A percentile compares a stretch with the other conserved stretches of the same genome.
Conservation (phyloP, 148 eudicot genomes). For the Amaranthus cruentus region DNA sequence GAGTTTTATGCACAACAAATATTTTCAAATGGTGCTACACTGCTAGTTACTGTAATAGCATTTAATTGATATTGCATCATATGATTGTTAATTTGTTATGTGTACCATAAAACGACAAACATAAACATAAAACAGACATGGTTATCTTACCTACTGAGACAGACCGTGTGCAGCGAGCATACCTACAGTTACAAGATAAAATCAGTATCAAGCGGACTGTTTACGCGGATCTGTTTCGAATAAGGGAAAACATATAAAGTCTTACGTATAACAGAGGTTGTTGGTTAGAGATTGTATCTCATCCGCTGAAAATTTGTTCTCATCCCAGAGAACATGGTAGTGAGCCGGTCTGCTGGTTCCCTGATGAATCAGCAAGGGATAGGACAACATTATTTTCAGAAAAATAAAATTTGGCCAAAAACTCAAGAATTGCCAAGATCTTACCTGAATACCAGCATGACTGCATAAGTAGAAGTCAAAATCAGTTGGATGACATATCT, state of each 20-base stretch:
- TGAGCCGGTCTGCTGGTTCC: slow-evolving; percentile 88
- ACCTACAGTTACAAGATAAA: slow-evolving; percentile 33
- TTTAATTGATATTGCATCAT: neutral
- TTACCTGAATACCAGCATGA: slow-evolving; percentile 88
- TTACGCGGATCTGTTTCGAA: neutral
- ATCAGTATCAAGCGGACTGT: neutral
- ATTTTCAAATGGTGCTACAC: too few species aligned
- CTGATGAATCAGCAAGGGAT: slow-evolving; percentile 26
- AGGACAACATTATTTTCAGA: neutral
- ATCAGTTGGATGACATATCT: slow-evolving; percentile 82
- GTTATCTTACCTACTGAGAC: slow-evolving; percentile 65
- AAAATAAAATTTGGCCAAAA: neutral
- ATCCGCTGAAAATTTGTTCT: slow-evolving; percentile 68
- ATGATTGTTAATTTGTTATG: neutral
- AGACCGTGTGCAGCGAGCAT: slow-evolving; percentile 82
- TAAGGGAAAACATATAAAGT: neutral
- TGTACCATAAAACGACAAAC: neutral
- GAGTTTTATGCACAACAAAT: too few species aligned
- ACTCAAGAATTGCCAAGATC: slow-evolving; percentile 1
- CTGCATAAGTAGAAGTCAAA: slow-evolving; percentile 76
- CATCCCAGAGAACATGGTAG: slow-evolving; percentile 86
- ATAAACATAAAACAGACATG: neutral
- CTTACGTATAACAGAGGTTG: slow-evolving; percentile 81
- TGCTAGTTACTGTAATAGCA: too few species aligned
- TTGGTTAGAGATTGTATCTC: slow-evolving; percentile 79